These are phyloP conservation scores for Cichorium intybus DNA, from an alignment of 140 eudicot genomes.

Conservation along the genomic window DNA sequence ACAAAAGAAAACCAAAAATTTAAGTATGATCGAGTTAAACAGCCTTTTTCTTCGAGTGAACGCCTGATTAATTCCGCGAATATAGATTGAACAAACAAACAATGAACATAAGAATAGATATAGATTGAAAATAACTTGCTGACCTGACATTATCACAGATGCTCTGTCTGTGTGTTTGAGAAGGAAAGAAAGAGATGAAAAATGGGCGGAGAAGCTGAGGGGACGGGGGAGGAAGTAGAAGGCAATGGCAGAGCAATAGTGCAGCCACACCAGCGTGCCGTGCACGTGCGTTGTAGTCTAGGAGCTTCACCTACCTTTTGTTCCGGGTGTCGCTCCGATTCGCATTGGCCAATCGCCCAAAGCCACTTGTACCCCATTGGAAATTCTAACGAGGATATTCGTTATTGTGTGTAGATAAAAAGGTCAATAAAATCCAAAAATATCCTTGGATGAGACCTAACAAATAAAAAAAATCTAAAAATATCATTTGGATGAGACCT, in stretches of 20 bases:
- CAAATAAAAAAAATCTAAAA: too few species aligned
- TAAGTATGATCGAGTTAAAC: slow-evolving; percentile 8
- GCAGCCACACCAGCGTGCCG: slow-evolving; percentile 21
- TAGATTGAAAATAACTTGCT: background rate
- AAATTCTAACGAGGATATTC: too few species aligned
- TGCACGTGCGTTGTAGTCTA: slow-evolving; percentile 27
- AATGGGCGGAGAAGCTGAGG: slow-evolving; percentile 36
- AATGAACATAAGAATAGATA: background rate
- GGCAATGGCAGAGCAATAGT: background rate
- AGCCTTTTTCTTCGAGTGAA: background rate
- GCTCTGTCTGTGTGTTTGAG: slow-evolving; percentile 8
- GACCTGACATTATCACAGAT: slow-evolving; percentile 27
- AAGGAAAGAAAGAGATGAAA: slow-evolving; percentile 14
- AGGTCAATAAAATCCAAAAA: too few species aligned
- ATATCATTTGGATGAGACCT: too few species aligned
- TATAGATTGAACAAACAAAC: background rate
- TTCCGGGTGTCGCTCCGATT: slow-evolving; percentile 7
- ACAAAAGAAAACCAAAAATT: background rate
- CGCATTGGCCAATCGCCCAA: background rate
- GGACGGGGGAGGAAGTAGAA: slow-evolving; percentile 15
- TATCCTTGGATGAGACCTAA: too few species aligned
- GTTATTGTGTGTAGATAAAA: too few species aligned
- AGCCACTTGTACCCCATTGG: too few species aligned
- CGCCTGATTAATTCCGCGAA: slow-evolving; percentile 3
- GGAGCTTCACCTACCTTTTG: slow-evolving; percentile 10